Conservation (phyloP, 208 protist genomes). For the Strigomonas galati region DNA sequence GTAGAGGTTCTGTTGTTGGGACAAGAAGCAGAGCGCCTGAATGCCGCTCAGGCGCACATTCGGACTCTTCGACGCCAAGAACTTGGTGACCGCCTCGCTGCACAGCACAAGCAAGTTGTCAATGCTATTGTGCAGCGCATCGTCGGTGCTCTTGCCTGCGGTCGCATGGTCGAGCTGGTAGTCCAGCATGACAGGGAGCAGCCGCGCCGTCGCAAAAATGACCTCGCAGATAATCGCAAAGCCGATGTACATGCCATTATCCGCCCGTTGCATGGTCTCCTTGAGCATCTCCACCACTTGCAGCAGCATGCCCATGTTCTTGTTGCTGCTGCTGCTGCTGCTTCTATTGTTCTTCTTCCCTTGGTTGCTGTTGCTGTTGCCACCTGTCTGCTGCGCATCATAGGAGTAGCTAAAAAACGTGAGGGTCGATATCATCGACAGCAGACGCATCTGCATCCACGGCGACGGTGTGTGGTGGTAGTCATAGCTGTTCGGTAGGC, state of each 20-base stretch:
- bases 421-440: slow-evolving; percentile 76
- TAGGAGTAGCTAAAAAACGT: background rate
- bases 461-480: slow-evolving; percentile 96
- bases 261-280: slow-evolving; percentile 86
- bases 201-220: slow-evolving; percentile 83
- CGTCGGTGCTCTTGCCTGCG: background rate
- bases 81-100: slow-evolving; percentile 60
- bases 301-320: slow-evolving; percentile 39
- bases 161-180: no score
- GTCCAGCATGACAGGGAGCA: slow-evolving; percentile 74
- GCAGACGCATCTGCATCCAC: slow-evolving; percentile 95
- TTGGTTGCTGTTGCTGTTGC: background rate
- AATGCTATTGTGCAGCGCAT: slow-evolving; percentile 1
- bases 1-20: slow-evolving; percentile 39
- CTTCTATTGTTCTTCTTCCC: no score
- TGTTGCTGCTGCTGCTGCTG: slow-evolving; percentile 9
- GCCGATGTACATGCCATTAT: slow-evolving; percentile 90
- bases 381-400: background rate
- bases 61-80: slow-evolving; percentile 78
- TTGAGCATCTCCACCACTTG: slow-evolving; percentile 72
- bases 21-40: slow-evolving; percentile 88
- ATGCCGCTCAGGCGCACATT: slow-evolving; percentile 96
- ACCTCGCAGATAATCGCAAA: slow-evolving; percentile 83
- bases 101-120: slow-evolving; percentile 74
- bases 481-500: slow-evolving; percentile 90